phyloP scores from a whole-genome alignment of 2,329 filamentous ascomycete genomes.

The Botrytis porri region DNA sequence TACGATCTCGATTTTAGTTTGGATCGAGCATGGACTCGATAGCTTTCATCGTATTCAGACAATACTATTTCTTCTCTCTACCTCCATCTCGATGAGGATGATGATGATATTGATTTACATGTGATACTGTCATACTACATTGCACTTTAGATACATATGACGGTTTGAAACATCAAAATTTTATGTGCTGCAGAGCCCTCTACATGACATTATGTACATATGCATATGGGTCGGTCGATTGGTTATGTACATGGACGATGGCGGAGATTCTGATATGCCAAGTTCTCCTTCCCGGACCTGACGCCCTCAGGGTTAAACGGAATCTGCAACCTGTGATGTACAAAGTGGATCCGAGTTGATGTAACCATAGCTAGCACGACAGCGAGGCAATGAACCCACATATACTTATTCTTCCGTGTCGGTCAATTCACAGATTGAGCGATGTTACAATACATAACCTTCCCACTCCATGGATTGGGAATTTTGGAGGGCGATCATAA shows the following conservation, averaged over 20 bases:
- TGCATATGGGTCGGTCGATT: neutral
- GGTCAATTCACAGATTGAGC: neutral
- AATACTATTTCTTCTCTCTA: slow-evolving; percentile 29
- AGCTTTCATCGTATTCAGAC: slow-evolving; percentile 26
- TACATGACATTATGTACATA: neutral
- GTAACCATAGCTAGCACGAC: neutral
- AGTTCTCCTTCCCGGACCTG: neutral
- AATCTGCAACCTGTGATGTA: neutral
- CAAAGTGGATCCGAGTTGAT: neutral
- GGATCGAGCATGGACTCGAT: slow-evolving; percentile 32
- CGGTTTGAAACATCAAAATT: neutral
- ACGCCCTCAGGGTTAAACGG: neutral
- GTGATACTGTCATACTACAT: slow-evolving; percentile 13
- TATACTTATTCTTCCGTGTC: neutral
- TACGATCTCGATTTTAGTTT: slow-evolving; percentile 26
- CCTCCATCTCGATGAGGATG: neutral
- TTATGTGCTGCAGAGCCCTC: neutral
- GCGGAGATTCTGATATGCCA: neutral
- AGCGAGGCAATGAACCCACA: neutral
- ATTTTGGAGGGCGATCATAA: neutral
- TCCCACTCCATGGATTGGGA: neutral
- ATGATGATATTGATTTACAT: slow-evolving; percentile 6
- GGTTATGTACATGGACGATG: neutral
- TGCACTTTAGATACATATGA: neutral
- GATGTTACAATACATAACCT: neutral